Evolutionary conservation across 2,329 filamentous ascomycete genomes (phyloP), one percentile per base, ranked within the genome.

Genomic region (Neonectria sp.): DNA sequence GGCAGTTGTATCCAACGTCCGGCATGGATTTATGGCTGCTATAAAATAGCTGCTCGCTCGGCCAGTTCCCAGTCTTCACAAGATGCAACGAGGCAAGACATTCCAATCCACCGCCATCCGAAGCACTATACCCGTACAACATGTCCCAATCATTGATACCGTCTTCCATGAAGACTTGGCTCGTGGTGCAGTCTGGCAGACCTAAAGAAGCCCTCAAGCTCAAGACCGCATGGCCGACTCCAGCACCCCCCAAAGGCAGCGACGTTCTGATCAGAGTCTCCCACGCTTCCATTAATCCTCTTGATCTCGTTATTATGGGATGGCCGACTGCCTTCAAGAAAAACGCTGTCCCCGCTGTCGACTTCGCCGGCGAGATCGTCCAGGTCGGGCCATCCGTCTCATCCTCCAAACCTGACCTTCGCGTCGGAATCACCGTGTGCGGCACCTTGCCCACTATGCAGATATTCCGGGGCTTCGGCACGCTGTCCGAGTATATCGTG

Each of bases 401-500:
- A 4, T 12, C 48, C 12, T 25, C 45, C 8, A 4, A 6, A 7
- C 12, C 17, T 12, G 11, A 35, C 3, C 11, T 63, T 6, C 12
- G 27, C 12, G 45, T 63, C 6, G 60, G 60, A 2, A 46, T 51
- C n/a, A 58, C 45, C 4, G 60, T 63, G 27, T 56, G 52, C 13
- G 60, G 60, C 53, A 63, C 53, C 21, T 24, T 55, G 8, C 45
- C 53, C n/a, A 51, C 53, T 6, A 40, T 40, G 52, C 43, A 58
- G 21, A 55, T 63, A 4, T 27, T 56, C n/a, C 13, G 21, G 6
- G 79, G 80, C 52, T 65, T 71, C 29, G 81, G 81, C 29, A 73
- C 75, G 2, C 73, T 82, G n/a, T 76, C 78, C 8, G 77, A 79
- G 68, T 82, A 80, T 58, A 60, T 80, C 3, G 74, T 77, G 11